Evolutionary conservation across 805 yeast species (phyloP).

Genomic region (Candida krabiensis): DNA sequence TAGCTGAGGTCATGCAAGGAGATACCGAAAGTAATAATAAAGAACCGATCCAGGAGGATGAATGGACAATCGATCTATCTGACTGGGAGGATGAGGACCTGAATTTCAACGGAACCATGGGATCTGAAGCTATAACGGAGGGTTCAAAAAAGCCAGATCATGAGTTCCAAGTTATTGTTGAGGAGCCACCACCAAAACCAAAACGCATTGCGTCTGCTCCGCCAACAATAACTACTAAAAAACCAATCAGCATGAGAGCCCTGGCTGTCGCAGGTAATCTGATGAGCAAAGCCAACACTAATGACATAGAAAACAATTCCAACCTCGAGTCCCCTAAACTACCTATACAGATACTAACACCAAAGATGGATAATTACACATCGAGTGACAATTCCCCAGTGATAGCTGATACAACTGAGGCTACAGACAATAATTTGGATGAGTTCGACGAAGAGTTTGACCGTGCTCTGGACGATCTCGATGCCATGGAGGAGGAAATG

Average conservation of each 20-base stretch:
- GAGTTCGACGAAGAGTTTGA: slow-evolving; percentile 28
- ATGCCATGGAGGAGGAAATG: slow-evolving; percentile 23
- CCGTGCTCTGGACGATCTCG: slow-evolving; percentile 23
- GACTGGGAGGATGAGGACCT: slow-evolving; percentile 29
- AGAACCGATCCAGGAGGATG: slow-evolving; percentile 14
- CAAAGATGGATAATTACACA: slow-evolving; percentile 8
- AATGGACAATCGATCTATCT: slow-evolving; percentile 22
- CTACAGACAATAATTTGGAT: slow-evolving; percentile 13
- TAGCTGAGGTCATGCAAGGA: slow-evolving; percentile 6
- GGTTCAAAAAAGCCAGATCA: too few species aligned
- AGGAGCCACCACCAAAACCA: slow-evolving; percentile 18
- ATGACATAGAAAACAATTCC: neutral
- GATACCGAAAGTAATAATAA: slow-evolving; percentile 1
- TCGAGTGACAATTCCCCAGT: slow-evolving; percentile 9
- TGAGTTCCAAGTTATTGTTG: slow-evolving; percentile 24
- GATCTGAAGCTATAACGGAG: too few species aligned
- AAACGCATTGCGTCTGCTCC: neutral
- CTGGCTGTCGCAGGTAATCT: slow-evolving; percentile 19
- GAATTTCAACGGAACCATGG: neutral
- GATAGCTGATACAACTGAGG: slow-evolving; percentile 5
- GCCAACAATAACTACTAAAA: neutral
- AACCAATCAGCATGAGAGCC: slow-evolving; percentile 20
- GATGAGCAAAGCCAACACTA: slow-evolving; percentile 5
- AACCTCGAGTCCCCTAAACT: slow-evolving; percentile 2
- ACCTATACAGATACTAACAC: slow-evolving; percentile 5